Evolutionary conservation across 306 rosid species (phyloP).

Genomic region (Hylodesmum podocarpum): DNA sequence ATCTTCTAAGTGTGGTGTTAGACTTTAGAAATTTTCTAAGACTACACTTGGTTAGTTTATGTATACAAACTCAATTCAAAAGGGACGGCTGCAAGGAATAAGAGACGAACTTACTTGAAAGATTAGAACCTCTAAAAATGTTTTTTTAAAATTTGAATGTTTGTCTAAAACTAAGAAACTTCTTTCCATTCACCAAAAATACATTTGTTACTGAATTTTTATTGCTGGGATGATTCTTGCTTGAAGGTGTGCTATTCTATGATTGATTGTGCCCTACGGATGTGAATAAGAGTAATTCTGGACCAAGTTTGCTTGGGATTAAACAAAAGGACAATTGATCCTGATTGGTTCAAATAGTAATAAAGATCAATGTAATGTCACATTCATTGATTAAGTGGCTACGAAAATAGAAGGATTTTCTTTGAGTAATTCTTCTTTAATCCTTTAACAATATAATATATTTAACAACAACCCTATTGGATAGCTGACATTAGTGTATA

Average conservation of each 20-base stretch:
- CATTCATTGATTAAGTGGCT: conserved; percentile 23
- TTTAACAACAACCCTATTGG: no score
- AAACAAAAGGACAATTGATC: conserved; percentile 24
- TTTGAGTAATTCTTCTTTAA: neutral
- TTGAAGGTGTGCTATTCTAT: neutral
- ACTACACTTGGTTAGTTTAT: neutral
- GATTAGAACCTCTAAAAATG: neutral
- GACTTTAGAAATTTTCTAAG: no score
- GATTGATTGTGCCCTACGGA: conserved; percentile 28
- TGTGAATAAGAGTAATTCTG: conserved; percentile 6
- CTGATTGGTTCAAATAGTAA: conserved; percentile 26
- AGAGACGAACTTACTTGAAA: neutral
- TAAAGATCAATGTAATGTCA: conserved; percentile 14
- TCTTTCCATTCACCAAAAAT: neutral
- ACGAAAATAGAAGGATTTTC: neutral
- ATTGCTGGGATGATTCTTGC: neutral
- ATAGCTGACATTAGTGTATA: no score
- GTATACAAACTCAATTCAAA: neutral
- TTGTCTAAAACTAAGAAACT: neutral
- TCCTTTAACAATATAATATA: neutral
- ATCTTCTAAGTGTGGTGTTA: no score
- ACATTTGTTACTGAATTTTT: neutral
- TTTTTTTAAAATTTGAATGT: neutral
- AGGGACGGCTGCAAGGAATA: neutral
- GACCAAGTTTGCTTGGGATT: neutral